These are phyloP conservation scores for Abrus pulchellus DNA, from an alignment of 306 rosid species.

Conservation along the genomic window DNA sequence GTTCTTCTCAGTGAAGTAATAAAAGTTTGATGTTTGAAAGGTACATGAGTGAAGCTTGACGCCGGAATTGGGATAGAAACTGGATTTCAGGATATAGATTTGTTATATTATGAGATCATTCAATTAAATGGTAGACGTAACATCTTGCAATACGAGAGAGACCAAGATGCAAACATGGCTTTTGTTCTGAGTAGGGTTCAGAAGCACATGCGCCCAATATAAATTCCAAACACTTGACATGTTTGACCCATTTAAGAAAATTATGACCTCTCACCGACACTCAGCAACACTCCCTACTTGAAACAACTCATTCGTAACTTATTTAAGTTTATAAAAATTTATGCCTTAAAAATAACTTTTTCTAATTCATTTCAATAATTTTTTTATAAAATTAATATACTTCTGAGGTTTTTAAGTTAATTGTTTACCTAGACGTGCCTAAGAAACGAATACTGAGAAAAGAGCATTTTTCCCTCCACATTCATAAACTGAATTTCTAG, in stretches of 20 bases:
- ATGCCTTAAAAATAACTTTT: neutral
- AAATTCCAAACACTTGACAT: conserved; percentile 35
- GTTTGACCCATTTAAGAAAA: conserved; percentile 47
- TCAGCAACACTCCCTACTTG: neutral
- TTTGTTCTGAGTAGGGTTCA: conserved; percentile 38
- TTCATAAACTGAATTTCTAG: too few relatives aligned
- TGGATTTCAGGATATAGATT: neutral
- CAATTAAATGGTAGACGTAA: neutral
- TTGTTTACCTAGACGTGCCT: too few relatives aligned
- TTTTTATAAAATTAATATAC: neutral
- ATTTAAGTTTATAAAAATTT: neutral
- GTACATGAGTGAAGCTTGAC: too few relatives aligned
- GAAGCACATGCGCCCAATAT: conserved; percentile 37
- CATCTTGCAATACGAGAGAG: conserved; percentile 41
- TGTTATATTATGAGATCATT: neutral
- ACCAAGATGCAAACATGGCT: conserved; percentile 41
- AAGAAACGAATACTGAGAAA: too few relatives aligned
- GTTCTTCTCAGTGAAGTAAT: too few relatives aligned
- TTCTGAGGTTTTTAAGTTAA: too few relatives aligned
- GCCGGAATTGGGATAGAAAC: neutral
- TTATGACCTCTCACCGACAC: conserved; percentile 46
- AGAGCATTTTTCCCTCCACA: too few relatives aligned
- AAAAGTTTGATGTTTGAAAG: too few relatives aligned
- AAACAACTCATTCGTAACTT: neutral
- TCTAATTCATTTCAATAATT: neutral